Evolutionary conservation across 2,329 filamentous ascomycete species (phyloP).

Genomic region (Claviceps maximensis): DNA sequence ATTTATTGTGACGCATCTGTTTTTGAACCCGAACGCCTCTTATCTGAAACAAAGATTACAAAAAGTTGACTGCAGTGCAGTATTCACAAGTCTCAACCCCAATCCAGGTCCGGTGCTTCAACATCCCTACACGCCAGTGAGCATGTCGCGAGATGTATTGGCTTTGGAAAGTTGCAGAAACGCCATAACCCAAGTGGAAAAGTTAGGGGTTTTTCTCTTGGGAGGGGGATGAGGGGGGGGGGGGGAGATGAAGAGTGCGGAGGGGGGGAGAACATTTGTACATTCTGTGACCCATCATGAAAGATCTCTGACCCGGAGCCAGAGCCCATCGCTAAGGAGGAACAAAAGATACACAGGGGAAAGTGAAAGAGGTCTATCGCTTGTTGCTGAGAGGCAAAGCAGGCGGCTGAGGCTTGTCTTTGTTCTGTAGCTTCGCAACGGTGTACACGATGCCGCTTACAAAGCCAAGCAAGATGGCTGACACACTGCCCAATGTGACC

Average conservation of each 20-base stretch:
- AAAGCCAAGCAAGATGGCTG: conserved; percentile 83
- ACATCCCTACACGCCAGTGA: not conserved
- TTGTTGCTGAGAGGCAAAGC: conserved; percentile 4
- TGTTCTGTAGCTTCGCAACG: conserved; percentile 5
- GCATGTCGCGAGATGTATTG: not conserved
- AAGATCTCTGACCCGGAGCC: not conserved
- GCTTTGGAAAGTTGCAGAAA: not conserved
- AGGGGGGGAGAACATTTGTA: not conserved
- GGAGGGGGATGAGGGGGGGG: no score
- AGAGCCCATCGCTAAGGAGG: not conserved
- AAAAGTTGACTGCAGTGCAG: not conserved
- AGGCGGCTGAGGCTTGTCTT: conserved; percentile 3
- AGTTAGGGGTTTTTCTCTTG: no score
- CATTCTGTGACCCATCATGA: not conserved
- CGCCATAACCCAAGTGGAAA: not conserved
- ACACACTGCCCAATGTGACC: conserved; percentile 81
- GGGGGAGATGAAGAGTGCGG: no score
- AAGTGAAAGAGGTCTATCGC: not conserved
- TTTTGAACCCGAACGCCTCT: not conserved
- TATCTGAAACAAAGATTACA: not conserved
- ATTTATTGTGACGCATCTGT: not conserved
- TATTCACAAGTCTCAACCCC: no score
- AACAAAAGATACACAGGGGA: not conserved
- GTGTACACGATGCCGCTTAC: conserved; percentile 86
- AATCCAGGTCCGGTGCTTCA: not conserved